phyloP scores from a whole-genome alignment of 1,284 basidiomycete genomes.

The Malassezia japonica region DNA sequence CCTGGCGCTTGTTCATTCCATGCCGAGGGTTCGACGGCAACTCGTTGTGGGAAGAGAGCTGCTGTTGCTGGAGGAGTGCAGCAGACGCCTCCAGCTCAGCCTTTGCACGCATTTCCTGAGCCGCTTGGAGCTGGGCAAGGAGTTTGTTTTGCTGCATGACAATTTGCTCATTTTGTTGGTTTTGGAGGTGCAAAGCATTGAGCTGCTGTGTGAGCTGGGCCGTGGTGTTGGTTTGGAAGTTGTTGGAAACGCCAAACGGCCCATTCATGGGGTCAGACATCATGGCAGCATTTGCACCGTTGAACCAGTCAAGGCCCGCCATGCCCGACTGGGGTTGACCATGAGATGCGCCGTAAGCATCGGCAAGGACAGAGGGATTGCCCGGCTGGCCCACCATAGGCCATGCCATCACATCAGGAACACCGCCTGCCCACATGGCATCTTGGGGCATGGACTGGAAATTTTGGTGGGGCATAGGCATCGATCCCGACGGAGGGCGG shows the following conservation, averaged over 20 bases:
- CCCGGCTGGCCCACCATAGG: not conserved
- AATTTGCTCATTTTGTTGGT: constrained; percentile 9
- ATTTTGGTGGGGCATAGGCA: too few relatives aligned
- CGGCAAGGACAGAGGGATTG: not conserved
- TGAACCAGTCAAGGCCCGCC: constrained; percentile 3
- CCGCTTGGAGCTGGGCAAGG: constrained; percentile 11
- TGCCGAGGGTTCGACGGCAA: too few relatives aligned
- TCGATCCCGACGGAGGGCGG: not conserved
- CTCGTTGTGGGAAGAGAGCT: too few relatives aligned
- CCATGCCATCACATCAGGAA: constrained; percentile 8
- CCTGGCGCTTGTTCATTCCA: too few relatives aligned
- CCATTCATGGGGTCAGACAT: not conserved
- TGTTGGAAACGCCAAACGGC: not conserved
- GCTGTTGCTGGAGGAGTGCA: not conserved
- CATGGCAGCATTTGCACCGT: not conserved
- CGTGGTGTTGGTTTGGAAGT: not conserved
- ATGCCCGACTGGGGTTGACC: constrained; percentile 11
- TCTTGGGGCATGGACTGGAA: not conserved
- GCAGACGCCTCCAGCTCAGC: not conserved
- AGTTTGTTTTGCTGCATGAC: constrained; percentile 11
- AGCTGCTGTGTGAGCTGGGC: constrained; percentile 10
- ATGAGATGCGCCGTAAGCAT: constrained; percentile 16
- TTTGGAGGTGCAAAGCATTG: constrained; percentile 9
- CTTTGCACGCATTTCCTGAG: constrained; percentile 2
- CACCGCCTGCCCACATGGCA: not conserved